Evolutionary conservation across 371 early-diverging fungal genomes (phyloP).

Genomic region (Coemansia sp.): DNA sequence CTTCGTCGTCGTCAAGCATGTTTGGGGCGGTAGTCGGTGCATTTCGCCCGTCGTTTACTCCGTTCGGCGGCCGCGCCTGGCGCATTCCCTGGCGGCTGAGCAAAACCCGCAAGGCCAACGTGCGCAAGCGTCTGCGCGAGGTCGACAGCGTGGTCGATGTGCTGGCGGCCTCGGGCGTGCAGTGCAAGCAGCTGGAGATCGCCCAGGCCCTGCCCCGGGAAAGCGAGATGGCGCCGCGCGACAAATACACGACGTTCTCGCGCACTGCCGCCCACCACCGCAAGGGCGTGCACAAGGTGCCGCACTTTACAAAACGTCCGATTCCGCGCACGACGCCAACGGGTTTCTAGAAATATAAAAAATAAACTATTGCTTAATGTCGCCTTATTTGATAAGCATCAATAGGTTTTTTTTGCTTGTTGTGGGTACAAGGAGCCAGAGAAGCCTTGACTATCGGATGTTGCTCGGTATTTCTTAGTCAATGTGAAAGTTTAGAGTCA

Average conservation of each 20-base stretch:
- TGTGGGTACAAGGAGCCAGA: too few species aligned
- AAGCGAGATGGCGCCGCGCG: constrained; percentile 79
- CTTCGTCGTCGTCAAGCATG: constrained; percentile 11
- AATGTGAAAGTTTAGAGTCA: too few species aligned
- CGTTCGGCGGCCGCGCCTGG: constrained; percentile 57
- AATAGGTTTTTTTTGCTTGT: too few species aligned
- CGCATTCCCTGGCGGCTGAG: constrained; percentile 81
- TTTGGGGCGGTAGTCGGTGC: constrained; percentile 47
- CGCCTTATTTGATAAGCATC: too few species aligned
- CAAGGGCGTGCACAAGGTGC: constrained; percentile 95
- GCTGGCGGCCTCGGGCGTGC: constrained; percentile 82
- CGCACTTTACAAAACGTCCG: constrained; percentile 89
- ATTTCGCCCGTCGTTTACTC: constrained; percentile 46
- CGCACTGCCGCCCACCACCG: constrained; percentile 78
- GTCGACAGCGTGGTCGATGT: constrained; percentile 89
- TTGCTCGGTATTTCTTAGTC: too few species aligned
- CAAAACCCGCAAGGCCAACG: constrained; percentile 89
- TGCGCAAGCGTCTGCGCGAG: constrained; percentile 85
- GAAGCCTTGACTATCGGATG: too few species aligned
- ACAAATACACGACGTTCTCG: constrained; percentile 93
- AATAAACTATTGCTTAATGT: too few species aligned
- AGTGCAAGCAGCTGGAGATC: constrained; percentile 80
- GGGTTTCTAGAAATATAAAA: constrained; percentile 60
- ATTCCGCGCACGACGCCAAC: constrained; percentile 77
- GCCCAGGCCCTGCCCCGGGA: constrained; percentile 77